Percentiles rank a stretch among this genome's conserved stretches.
Evolutionary conservation across 139 green algal genomes (phyloP).

Genomic region (Chara braunii): DNA sequence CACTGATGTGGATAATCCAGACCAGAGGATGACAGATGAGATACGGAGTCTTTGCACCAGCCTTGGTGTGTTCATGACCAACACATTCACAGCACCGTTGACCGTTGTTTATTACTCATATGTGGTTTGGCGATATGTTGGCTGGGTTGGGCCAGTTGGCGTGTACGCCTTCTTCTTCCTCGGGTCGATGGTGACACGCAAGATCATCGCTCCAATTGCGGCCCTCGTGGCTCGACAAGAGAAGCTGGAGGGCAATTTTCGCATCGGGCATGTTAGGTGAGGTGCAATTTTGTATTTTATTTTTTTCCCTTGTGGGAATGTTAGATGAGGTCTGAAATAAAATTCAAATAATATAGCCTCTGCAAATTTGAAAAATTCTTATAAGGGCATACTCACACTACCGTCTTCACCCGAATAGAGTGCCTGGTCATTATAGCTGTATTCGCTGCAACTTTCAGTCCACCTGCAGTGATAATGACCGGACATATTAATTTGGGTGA

Average conservation of each 20-base stretch:
- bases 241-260: slow-evolving; percentile 47
- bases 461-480: no score
- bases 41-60: slow-evolving; percentile 13
- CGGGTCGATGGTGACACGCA: not conserved
- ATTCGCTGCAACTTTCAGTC: no score
- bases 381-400: no score
- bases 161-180: slow-evolving; percentile 11
- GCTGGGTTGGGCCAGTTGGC: not conserved
- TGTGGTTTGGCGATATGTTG: not conserved
- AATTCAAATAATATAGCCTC: no score
- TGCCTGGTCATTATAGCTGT: no score
- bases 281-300: no score
- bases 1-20: not conserved
- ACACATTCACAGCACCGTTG: not conserved
- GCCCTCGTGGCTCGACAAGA: slow-evolving; percentile 48
- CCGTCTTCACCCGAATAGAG: no score
- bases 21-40: not conserved
- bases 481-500: no score
- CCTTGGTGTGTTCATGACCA: slow-evolving; percentile 2
- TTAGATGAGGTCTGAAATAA: no score
- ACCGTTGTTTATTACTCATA: slow-evolving; percentile 3
- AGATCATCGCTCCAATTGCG: slow-evolving; percentile 46
- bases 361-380: no score
- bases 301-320: no score
- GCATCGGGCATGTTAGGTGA: slow-evolving; percentile 13